phyloP scores from a whole-genome alignment of 73 alveolate species.

The Stentor coeruleus region DNA sequence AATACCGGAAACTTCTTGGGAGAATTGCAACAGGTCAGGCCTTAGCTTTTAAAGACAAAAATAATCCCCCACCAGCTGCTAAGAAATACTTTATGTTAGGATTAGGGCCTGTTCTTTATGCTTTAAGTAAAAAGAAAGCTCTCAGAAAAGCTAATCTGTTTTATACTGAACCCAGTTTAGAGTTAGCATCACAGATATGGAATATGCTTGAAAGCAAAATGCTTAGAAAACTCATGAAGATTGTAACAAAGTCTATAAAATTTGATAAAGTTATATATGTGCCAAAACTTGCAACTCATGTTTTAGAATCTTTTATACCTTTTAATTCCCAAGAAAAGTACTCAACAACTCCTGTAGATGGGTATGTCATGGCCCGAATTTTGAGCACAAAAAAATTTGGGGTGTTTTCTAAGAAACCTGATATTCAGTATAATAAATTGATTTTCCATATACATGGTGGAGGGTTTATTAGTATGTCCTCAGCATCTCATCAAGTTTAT shows the following conservation, averaged over 20 bases:
- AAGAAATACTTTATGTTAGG: neutral
- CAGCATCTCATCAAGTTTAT: conserved; percentile 83
- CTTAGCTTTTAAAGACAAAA: neutral
- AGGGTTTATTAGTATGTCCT: conserved; percentile 93
- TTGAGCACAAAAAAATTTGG: neutral
- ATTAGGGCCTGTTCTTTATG: neutral
- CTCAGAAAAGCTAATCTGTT: neutral
- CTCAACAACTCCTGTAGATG: neutral
- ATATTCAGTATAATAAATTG: conserved; percentile 24
- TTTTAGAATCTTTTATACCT: neutral
- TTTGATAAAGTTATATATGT: neutral
- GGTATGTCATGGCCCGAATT: neutral
- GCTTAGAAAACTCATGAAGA: neutral
- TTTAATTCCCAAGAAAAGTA: no score
- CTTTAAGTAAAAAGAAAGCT: neutral
- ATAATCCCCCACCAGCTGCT: neutral
- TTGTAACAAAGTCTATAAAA: neutral
- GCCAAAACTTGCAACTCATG: neutral
- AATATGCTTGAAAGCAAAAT: neutral
- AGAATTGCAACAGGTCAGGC: conserved; percentile 2
- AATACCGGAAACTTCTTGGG: neutral
- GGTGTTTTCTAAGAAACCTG: neutral
- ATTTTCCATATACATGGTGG: conserved; percentile 97
- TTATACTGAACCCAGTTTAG: neutral
- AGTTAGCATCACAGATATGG: neutral